phyloP scores from a whole-genome alignment of 2,329 filamentous ascomycete species.

The Colletotrichum incanum region DNA sequence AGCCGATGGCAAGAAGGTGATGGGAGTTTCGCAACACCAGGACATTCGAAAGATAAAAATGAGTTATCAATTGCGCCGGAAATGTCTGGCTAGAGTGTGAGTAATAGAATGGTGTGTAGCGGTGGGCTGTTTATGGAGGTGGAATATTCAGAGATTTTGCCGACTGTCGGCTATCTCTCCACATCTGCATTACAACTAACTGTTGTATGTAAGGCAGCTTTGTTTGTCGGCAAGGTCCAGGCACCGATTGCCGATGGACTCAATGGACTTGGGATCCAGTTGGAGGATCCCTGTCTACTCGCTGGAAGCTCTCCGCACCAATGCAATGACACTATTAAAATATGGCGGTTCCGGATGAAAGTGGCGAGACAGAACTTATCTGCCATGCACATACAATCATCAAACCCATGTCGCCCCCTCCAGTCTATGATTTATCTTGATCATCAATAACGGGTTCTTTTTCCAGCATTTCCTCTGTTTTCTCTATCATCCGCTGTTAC shows the following conservation, averaged over 20 bases:
- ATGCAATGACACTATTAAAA: not conserved
- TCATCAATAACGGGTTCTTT: too few relatives aligned
- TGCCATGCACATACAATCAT: too few relatives aligned
- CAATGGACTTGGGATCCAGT: not conserved
- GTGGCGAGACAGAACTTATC: not conserved
- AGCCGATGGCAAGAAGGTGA: not conserved
- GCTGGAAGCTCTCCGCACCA: not conserved
- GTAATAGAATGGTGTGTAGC: not conserved
- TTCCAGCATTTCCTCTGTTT: not conserved
- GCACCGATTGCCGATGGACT: constrained; percentile 33
- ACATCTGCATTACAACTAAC: not conserved
- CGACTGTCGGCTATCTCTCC: constrained; percentile 37
- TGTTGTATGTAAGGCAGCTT: not conserved
- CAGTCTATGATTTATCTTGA: too few relatives aligned
- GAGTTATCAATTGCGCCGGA: not conserved
- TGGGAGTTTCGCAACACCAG: not conserved
- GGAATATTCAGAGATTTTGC: constrained; percentile 18
- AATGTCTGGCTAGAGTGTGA: not conserved
- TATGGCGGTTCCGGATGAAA: not conserved
- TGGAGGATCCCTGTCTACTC: constrained; percentile 12
- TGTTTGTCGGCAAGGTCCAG: constrained; percentile 27
- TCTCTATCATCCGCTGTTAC: too few relatives aligned
- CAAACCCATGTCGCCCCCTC: not conserved
- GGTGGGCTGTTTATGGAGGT: constrained; percentile 15
- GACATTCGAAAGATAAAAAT: not conserved